Evolutionary conservation across 345 rosid genomes (phyloP).

Genomic region (Rhizophora apiculata): DNA sequence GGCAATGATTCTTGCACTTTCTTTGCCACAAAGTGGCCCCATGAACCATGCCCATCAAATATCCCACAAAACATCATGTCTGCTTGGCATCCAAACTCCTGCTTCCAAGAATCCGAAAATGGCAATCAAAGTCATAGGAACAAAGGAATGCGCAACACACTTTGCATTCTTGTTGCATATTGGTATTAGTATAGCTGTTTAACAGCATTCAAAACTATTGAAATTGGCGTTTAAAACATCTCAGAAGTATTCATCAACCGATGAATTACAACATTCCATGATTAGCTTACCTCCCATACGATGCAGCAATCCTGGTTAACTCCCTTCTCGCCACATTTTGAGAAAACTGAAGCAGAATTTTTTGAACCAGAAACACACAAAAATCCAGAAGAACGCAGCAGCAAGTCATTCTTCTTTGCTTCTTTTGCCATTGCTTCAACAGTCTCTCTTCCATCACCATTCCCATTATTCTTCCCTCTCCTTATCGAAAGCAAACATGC

Average conservation of each 20-base stretch:
- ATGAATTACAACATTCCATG: background rate
- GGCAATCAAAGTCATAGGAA: background rate
- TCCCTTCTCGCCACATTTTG: slow-evolving; percentile 81
- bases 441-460: slow-evolving; percentile 53
- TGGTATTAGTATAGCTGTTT: slow-evolving; percentile 37
- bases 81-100: slow-evolving; percentile 85
- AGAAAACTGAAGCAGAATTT: slow-evolving; percentile 70
- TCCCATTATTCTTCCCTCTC: slow-evolving; percentile 44
- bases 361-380: slow-evolving; percentile 54
- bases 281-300: slow-evolving; percentile 75
- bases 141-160: background rate
- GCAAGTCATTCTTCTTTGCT: slow-evolving; percentile 70
- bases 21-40: slow-evolving; percentile 93
- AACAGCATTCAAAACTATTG: background rate
- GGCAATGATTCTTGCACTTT: slow-evolving; percentile 78
- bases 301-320: slow-evolving; percentile 82
- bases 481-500: slow-evolving; percentile 48
- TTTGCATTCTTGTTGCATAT: too few relatives aligned
- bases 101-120: slow-evolving; percentile 13
- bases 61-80: slow-evolving; percentile 91
- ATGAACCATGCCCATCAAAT: slow-evolving; percentile 92
- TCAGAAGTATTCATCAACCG: background rate
- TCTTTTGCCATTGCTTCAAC: slow-evolving; percentile 70
- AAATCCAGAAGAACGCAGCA: slow-evolving; percentile 67
- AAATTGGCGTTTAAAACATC: background rate